phyloP scores from a whole-genome alignment of 2,329 filamentous ascomycete species.

The Zymoseptoria brevis region DNA sequence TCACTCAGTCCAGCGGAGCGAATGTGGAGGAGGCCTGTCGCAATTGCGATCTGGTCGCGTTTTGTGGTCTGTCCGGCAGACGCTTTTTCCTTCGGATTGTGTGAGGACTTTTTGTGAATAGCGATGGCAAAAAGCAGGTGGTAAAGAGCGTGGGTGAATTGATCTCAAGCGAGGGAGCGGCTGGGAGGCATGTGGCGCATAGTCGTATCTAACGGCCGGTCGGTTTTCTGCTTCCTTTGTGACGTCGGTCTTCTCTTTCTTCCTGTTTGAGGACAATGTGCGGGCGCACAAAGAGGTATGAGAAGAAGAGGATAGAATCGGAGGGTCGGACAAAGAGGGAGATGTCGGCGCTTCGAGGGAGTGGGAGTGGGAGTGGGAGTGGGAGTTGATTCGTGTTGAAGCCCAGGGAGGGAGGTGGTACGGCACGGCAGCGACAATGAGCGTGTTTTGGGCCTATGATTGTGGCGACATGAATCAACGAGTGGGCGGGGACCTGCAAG shows the following conservation, averaged over 20 bases:
- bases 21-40: not conserved
- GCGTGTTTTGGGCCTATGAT: too few relatives aligned
- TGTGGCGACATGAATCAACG: too few relatives aligned
- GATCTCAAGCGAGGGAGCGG: constrained; percentile 4
- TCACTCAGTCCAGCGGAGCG: constrained; percentile 13
- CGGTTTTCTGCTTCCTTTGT: not conserved
- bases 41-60: constrained; percentile 1
- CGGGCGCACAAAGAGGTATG: not conserved
- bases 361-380: too few relatives aligned
- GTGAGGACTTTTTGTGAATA: constrained; percentile 1
- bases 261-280: not conserved
- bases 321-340: not conserved
- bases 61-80: constrained; percentile 17
- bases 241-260: not conserved
- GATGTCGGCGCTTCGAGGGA: not conserved
- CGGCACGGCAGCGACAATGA: too few relatives aligned
- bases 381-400: not conserved
- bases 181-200: constrained; percentile 13
- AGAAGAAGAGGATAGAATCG: too few relatives aligned
- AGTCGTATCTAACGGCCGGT: not conserved
- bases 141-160: constrained; percentile 7
- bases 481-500: too few relatives aligned
- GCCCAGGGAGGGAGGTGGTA: not conserved
- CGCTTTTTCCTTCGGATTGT: constrained; percentile 4
- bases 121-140: not conserved